A percentile compares a stretch with the other conserved stretches of the same genome.
These are phyloP conservation scores for Lentinus brumalis DNA, from an alignment of 768 basidiomycete species.

Conservation along the genomic window DNA sequence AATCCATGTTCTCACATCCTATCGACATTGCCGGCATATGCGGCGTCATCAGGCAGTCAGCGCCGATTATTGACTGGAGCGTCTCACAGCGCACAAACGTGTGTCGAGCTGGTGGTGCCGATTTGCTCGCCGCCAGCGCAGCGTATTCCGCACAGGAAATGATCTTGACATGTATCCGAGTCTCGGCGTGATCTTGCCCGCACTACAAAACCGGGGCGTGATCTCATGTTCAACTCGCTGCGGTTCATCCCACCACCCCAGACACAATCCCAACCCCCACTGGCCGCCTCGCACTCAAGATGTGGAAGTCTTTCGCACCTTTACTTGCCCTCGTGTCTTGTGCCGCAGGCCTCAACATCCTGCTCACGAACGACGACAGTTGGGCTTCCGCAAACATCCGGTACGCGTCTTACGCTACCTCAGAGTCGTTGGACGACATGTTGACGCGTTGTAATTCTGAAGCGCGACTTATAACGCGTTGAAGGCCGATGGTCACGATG, in stretches of 20 bases:
- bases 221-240: background rate
- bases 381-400: slow-evolving; percentile 39
- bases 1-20: too few species aligned
- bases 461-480: slow-evolving; percentile 33
- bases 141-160: too few species aligned
- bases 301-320: slow-evolving; percentile 9
- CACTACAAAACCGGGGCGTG: background rate
- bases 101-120: too few species aligned
- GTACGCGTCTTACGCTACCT: slow-evolving; percentile 6
- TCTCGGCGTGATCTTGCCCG: background rate
- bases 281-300: background rate
- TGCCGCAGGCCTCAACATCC: slow-evolving; percentile 29
- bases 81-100: too few species aligned
- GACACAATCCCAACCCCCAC: background rate
- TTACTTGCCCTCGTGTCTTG: slow-evolving; percentile 16
- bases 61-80: too few species aligned
- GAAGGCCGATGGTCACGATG: slow-evolving; percentile 31
- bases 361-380: slow-evolving; percentile 36
- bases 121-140: too few species aligned
- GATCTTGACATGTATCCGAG: background rate
- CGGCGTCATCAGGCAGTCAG: too few species aligned
- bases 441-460: background rate
- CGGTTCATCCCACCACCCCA: background rate
- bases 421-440: background rate
- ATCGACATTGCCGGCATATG: too few species aligned